Evolutionary conservation across 371 early-diverging fungal species (phyloP), one percentile per base, ranked within the genome.

Genomic region (Neoconidiobolus thromboides): DNA sequence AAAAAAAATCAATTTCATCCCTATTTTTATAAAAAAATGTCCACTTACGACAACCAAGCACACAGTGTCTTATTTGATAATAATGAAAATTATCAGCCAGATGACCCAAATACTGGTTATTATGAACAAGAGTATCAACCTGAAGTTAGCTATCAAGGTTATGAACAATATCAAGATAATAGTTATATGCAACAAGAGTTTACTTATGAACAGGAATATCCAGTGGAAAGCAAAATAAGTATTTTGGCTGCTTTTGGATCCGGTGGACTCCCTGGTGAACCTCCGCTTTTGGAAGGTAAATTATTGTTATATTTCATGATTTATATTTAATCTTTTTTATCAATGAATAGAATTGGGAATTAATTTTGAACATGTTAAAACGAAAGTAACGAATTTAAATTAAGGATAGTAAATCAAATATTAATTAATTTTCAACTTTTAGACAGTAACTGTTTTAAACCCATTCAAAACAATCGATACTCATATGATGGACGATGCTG

Each of bases 401-500:
- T 26, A 26, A 26, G 26, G 26, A 26, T 26, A 26, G 26, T 26
- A 26, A 26, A 26, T 26, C 26, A 26, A 26, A 26, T 26, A 26
- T 26, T 26, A 26, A 26, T 26, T 26, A 26, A 26, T 26, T 26
- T 26, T 26, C 26, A 26, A 26, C 26, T 26, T 26, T 26, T 26
- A 26, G 80, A 84, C 87, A 12, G 67, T 93, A 55, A 75, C 89
- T 1, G 96, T 93, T 1, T 73, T 96, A 59, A 93, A 94, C 68
- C 93, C 94, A 3, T 79, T 94, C 59, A 76, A 81, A 55, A 77
- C 78, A 9, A 80, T 93, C n/a, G 91, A 93, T 61, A 78, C 80
- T 40, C 74, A 91, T 48, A 89, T 96, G 60, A 91, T 95, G 83
- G 88, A 86, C 58, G 91, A 96, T 66, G 79, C 93, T 2, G 97